phyloP scores from a whole-genome alignment of 345 rosid genomes.

The Eucalyptus pumila region DNA sequence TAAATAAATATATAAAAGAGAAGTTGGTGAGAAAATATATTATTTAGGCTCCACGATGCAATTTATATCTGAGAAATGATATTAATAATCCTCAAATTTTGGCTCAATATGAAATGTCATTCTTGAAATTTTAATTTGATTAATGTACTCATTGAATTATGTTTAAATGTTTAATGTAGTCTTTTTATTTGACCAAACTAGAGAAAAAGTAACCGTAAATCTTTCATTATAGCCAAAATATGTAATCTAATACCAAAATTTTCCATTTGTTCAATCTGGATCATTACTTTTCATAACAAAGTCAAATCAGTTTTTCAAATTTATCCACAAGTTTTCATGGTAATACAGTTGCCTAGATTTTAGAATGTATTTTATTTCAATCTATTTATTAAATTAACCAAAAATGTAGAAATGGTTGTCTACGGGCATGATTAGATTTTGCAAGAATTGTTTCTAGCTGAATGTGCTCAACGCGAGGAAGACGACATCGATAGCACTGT shows the following conservation, averaged over 20 bases:
- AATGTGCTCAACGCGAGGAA: background rate
- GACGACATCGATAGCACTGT: background rate
- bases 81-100: background rate
- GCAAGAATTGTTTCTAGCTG: background rate
- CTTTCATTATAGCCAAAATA: no score
- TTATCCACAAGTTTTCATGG: background rate
- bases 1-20: background rate
- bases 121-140: background rate
- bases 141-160: accelerated
- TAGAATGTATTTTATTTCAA: background rate
- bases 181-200: background rate
- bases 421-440: background rate
- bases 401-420: background rate
- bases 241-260: background rate
- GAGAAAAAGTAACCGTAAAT: background rate
- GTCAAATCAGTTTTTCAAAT: no score
- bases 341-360: background rate
- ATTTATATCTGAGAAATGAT: background rate
- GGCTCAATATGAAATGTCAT: accelerated
- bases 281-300: no score
- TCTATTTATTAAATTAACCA: no score
- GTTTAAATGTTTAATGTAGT: background rate
- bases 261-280: no score
- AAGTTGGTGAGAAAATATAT: background rate
- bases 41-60: background rate